These are phyloP conservation scores for Gremmenia infestans DNA, from an alignment of 2,329 filamentous ascomycete species.

Conservation along the genomic window DNA sequence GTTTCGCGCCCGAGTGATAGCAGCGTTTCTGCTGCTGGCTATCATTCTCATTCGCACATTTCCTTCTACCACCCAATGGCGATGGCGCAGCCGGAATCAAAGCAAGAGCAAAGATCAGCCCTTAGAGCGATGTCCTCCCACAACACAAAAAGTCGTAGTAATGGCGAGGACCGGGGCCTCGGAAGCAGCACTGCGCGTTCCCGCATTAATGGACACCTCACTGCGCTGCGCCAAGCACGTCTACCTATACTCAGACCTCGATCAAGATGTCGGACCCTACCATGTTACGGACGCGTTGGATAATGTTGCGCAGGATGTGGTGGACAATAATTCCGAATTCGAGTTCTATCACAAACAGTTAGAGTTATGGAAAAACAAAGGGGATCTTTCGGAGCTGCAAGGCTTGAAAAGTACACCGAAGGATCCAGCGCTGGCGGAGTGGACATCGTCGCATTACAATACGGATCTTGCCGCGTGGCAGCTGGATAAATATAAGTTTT, in stretches of 20 bases:
- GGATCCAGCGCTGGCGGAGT: too few species aligned
- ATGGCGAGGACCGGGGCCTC: conserved; percentile 52
- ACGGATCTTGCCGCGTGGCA: conserved; percentile 38
- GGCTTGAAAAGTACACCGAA: neutral
- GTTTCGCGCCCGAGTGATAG: too few species aligned
- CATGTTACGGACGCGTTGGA: conserved; percentile 42
- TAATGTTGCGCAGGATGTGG: conserved; percentile 36
- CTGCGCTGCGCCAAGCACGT: conserved; percentile 44
- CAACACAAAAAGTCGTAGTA: neutral
- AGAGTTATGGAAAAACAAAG: conserved; percentile 35
- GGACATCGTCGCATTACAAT: too few species aligned
- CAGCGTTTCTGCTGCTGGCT: too few species aligned
- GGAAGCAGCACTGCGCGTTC: conserved; percentile 46
- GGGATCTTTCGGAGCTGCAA: conserved; percentile 36
- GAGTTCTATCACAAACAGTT: neutral
- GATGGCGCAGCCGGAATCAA: neutral
- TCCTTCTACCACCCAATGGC: neutral
- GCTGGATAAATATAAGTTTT: conserved; percentile 56
- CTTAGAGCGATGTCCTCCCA: neutral
- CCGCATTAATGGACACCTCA: conserved; percentile 47
- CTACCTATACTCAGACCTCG: conserved; percentile 53
- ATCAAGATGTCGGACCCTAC: conserved; percentile 41
- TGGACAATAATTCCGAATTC: neutral
- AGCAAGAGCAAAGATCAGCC: neutral
- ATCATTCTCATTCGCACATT: too few species aligned